phyloP scores from a whole-genome alignment of 441 rosid genomes.

The Gossypium gossypioides region DNA sequence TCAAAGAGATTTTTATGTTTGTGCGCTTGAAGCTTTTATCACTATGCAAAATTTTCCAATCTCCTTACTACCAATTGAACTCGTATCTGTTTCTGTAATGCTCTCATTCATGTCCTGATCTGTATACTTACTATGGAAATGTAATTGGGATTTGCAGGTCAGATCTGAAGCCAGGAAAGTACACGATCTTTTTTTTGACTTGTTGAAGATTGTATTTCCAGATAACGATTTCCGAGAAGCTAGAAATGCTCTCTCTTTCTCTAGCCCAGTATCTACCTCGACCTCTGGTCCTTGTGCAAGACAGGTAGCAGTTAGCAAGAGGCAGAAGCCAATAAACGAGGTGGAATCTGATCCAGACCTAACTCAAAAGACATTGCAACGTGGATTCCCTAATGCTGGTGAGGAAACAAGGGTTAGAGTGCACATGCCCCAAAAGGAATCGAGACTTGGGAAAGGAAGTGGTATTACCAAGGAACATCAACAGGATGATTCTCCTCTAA shows the following conservation, averaged over 20 bases:
- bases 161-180: slow-evolving; percentile 93
- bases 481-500: slow-evolving; percentile 60
- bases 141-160: slow-evolving; percentile 43
- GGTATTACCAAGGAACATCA: slow-evolving; percentile 42
- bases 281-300: slow-evolving; percentile 47
- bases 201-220: slow-evolving; percentile 87
- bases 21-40: neutral
- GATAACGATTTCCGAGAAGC: slow-evolving; percentile 81
- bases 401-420: slow-evolving; percentile 69
- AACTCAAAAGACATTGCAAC: slow-evolving; percentile 46
- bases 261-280: slow-evolving; percentile 42
- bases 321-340: slow-evolving; percentile 49
- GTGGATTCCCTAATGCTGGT: slow-evolving; percentile 26
- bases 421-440: slow-evolving; percentile 59
- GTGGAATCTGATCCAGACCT: slow-evolving; percentile 49
- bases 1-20: neutral
- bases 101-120: neutral
- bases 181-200: slow-evolving; percentile 89
- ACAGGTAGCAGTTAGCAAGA: slow-evolving; percentile 46
- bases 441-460: slow-evolving; percentile 48
- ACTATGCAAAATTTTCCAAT: neutral
- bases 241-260: slow-evolving; percentile 61
- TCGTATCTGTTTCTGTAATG: neutral
- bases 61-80: neutral
- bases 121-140: neutral